Percentiles rank a stretch among this genome's conserved stretches.
Evolutionary conservation across 2,329 filamentous ascomycete genomes (phyloP).

Genomic region (Alternaria atra): DNA sequence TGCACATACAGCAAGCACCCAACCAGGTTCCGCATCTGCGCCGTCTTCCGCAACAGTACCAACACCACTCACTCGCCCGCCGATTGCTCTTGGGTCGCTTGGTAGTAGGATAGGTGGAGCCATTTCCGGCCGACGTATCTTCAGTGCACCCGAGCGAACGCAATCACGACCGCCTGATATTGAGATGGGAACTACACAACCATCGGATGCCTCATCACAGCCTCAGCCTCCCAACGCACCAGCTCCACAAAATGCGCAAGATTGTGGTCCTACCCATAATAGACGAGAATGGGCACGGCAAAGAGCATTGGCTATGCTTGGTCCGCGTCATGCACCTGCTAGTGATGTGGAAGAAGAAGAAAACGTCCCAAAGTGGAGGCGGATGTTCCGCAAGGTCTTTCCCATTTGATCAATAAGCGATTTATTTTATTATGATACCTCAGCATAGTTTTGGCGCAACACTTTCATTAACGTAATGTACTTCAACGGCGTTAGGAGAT

Average conservation of each 20-base stretch:
- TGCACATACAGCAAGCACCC: conserved; percentile 16
- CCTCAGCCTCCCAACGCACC: not conserved
- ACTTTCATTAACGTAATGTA: conserved; percentile 4
- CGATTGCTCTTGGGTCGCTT: conserved; percentile 33
- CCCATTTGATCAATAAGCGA: conserved; percentile 36
- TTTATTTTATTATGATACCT: conserved; percentile 1
- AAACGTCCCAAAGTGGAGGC: conserved; percentile 34
- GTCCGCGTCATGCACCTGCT: conserved; percentile 36
- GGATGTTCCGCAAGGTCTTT: conserved; percentile 44
- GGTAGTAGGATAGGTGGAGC: conserved; percentile 36
- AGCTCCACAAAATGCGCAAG: conserved; percentile 11
- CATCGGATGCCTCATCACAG: not conserved
- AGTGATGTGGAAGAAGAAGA: conserved; percentile 37
- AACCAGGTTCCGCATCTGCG: conserved; percentile 2
- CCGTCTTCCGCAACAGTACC: not conserved
- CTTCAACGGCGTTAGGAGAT: not conserved
- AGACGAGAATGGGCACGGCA: conserved; percentile 58
- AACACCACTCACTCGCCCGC: conserved; percentile 10
- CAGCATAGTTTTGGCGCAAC: conserved; percentile 11
- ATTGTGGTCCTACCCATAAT: conserved; percentile 33
- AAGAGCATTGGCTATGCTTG: conserved; percentile 56
- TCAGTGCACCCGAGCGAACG: conserved; percentile 39
- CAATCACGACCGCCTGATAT: conserved; percentile 37
- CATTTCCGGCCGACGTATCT: conserved; percentile 39
- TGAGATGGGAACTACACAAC: conserved; percentile 36